A percentile compares a stretch with the other conserved stretches of the same genome.
phyloP scores from a whole-genome alignment of 2,329 filamentous ascomycete species.

The Rhinocladiella similis region DNA sequence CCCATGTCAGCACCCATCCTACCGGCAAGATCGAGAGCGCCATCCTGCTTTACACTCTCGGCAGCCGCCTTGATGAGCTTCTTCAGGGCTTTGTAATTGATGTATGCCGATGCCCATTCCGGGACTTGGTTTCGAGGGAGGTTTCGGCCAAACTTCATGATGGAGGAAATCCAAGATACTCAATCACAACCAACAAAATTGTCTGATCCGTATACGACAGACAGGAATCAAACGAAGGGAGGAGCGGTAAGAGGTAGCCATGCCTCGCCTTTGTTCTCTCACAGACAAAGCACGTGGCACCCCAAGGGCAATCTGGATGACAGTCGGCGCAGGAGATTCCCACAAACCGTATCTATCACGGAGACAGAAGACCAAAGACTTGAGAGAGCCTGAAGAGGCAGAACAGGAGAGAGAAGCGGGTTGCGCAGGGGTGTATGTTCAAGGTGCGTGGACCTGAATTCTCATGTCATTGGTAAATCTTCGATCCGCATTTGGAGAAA shows the following conservation, averaged over 20 bases:
- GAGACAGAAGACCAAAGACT: not conserved
- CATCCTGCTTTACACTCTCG: slow-evolving; percentile 65
- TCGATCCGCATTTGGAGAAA: not conserved
- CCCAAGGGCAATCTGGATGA: not conserved
- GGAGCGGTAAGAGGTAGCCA: slow-evolving; percentile 20
- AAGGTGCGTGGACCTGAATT: slow-evolving; percentile 11
- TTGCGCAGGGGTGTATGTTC: not conserved
- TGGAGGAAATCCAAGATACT: slow-evolving; percentile 20
- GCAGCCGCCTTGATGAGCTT: slow-evolving; percentile 85
- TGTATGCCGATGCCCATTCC: slow-evolving; percentile 52
- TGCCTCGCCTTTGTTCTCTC: slow-evolving; percentile 7
- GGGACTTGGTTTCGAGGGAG: slow-evolving; percentile 51
- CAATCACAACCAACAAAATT: slow-evolving; percentile 13
- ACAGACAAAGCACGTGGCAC: slow-evolving; percentile 3
- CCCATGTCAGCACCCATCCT: slow-evolving; percentile 45
- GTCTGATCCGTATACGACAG: slow-evolving; percentile 26
- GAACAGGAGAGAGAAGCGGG: not conserved
- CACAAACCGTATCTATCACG: slow-evolving; percentile 2
- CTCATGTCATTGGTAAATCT: slow-evolving; percentile 9
- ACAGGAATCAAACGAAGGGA: slow-evolving; percentile 24
- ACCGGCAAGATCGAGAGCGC: slow-evolving; percentile 88
- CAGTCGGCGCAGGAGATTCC: not conserved
- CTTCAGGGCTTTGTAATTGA: slow-evolving; percentile 66
- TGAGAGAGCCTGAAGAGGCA: not conserved
- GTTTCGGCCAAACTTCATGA: slow-evolving; percentile 54